These are phyloP conservation scores for Jasminum sambac DNA, from an alignment of 257 asterid species.

Conservation along the genomic window DNA sequence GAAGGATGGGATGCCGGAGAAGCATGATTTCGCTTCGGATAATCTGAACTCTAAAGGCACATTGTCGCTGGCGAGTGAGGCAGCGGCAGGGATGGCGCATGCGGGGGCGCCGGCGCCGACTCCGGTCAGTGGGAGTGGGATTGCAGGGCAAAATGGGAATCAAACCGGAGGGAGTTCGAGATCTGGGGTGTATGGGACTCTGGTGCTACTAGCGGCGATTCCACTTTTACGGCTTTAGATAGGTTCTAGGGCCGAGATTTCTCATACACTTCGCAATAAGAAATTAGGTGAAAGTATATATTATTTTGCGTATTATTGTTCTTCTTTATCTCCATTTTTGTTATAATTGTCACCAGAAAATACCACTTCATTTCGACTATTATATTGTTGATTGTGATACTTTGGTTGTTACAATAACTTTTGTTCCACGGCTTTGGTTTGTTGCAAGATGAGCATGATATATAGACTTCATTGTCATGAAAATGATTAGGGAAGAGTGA, in stretches of 20 bases:
- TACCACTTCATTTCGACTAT: too few species aligned
- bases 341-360: too few species aligned
- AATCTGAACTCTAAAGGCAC: slow-evolving; percentile 42
- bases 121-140: not conserved
- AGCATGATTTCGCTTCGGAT: slow-evolving; percentile 27
- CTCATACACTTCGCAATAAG: not conserved
- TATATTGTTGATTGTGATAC: too few species aligned
- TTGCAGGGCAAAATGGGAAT: not conserved
- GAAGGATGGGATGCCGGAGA: slow-evolving; percentile 27
- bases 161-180: not conserved
- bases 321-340: not conserved
- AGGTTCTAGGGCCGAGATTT: not conserved
- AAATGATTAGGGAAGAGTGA: not conserved
- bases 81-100: not conserved
- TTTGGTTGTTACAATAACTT: too few species aligned
- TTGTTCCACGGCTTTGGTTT: not conserved
- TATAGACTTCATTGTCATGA: not conserved
- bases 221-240: not conserved
- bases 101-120: not conserved
- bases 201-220: not conserved
- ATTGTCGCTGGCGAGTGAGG: slow-evolving; percentile 30
- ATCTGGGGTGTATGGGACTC: not conserved
- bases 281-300: not conserved
- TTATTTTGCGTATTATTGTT: not conserved
- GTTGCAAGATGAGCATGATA: not conserved